Percentiles rank a stretch among this genome's conserved stretches.
phyloP scores from a whole-genome alignment of 495 filamentous ascomycete species.

The Trichocladium uniseriatum region DNA sequence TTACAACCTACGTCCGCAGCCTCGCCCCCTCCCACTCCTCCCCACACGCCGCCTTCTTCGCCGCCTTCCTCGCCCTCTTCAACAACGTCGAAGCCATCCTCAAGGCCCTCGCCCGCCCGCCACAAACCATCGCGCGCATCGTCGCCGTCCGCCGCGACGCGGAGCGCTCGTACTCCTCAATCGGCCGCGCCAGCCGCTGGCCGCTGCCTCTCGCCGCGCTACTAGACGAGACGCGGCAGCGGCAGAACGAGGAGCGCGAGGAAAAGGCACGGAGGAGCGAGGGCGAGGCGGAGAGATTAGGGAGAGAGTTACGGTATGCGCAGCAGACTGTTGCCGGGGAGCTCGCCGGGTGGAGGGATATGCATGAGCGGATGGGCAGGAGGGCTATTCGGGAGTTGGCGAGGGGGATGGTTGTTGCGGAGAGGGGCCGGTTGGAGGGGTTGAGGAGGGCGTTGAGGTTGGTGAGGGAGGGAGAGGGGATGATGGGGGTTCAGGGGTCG shows the following conservation, averaged over 20 bases:
- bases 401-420: slow-evolving; percentile 63
- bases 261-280: slow-evolving; percentile 58
- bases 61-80: slow-evolving; percentile 62
- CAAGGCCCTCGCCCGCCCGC: slow-evolving; percentile 69
- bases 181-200: slow-evolving; percentile 66
- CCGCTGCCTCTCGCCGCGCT: slow-evolving; percentile 49
- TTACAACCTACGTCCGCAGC: slow-evolving; percentile 59
- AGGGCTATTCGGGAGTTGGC: slow-evolving; percentile 68
- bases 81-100: slow-evolving; percentile 74
- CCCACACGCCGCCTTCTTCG: slow-evolving; percentile 64
- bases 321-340: slow-evolving; percentile 89
- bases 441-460: slow-evolving; percentile 67
- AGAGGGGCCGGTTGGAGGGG: slow-evolving; percentile 69
- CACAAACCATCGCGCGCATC: slow-evolving; percentile 65
- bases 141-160: slow-evolving; percentile 53
- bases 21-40: slow-evolving; percentile 62
- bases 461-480: slow-evolving; percentile 25
- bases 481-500: background rate
- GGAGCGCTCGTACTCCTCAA: slow-evolving; percentile 62
- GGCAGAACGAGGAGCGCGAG: slow-evolving; percentile 68
- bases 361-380: slow-evolving; percentile 66
- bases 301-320: slow-evolving; percentile 77
- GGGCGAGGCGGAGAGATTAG: slow-evolving; percentile 55
- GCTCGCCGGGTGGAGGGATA: slow-evolving; percentile 86
- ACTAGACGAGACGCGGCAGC: slow-evolving; percentile 80